Base-by-base conservation (phyloP, 116 monocot species). In the Zostera marina region DNA sequence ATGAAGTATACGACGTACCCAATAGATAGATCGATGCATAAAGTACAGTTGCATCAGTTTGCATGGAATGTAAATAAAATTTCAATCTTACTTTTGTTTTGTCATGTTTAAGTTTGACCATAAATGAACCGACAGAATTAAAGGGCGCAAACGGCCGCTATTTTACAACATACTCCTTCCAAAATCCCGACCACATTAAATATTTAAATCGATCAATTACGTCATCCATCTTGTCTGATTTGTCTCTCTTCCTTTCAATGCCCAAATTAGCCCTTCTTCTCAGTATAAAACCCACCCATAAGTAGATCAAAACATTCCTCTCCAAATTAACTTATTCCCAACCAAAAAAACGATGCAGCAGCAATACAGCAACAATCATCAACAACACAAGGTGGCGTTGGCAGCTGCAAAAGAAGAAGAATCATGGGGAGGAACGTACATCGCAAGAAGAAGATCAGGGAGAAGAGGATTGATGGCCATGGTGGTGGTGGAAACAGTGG, bases 401-500 rank as follows among this genome's bases (percentile, higher is more conserved):
- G 58, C 55, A 42, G 19, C 54, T 43, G 51, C 22, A 51, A 15
- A 32, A 32, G 32, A 32, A 51, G 49, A 51, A 21, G 49, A 15
- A 7, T 51, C 17, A 19, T 9, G 19, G 0, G 49, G 12, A 51
- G 56, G 40, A 9, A 17, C 47, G n/a, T 52, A 49, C 43, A 53
- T 53, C 32, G 62, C 51, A 32, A 32, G 32, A 32, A 32, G 20
- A 51, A 51, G 49, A 51, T 9, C 9, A 51, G 49, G 49, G 39
- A 43, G 70, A 49, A 14, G 21, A 45, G 48, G 11, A 40, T 43
- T 25, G 41, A 22, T 4, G 48, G 47, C 14, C 38, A 32, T 25
- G 63, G 67, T 61, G 39, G 52, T 71, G 40, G 21, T 67, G 70
- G 78, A 78, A 58, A 44, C 62, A 42, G 66, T 80, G 76, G 75